A percentile compares a stretch with the other conserved stretches of the same genome.
Conservation (phyloP, 2,329 filamentous ascomycete genomes). For the Ascochyta viciae-villosae region DNA sequence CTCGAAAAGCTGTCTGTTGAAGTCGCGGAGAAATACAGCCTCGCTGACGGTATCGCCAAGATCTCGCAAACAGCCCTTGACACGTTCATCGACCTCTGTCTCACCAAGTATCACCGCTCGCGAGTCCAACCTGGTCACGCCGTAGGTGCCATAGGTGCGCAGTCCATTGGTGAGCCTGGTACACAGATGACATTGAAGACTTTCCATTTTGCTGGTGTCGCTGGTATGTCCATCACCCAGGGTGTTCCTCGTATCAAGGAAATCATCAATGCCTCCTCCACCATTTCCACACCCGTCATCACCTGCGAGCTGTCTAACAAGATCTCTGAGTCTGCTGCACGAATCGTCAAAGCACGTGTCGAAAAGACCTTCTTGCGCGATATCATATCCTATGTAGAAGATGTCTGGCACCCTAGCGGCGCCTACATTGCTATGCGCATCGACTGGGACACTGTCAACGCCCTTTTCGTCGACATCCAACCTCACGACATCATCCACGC, state of each 20-base stretch:
- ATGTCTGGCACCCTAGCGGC: conserved; percentile 81
- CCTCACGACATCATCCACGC: conserved; percentile 75
- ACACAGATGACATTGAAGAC: conserved; percentile 99
- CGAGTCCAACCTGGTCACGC: conserved; percentile 94
- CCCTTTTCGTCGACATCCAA: conserved; percentile 81
- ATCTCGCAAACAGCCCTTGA: conserved; percentile 77
- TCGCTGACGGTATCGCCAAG: conserved; percentile 78
- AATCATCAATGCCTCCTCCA: conserved; percentile 97
- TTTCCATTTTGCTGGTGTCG: conserved; percentile 99
- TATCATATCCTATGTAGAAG: conserved; percentile 79
- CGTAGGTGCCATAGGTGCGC: conserved; percentile 93
- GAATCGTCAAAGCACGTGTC: conserved; percentile 89
- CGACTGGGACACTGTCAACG: conserved; percentile 77
- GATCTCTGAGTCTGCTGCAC: conserved; percentile 77
- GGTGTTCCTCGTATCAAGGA: conserved; percentile 99
- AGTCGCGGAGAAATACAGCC: conserved; percentile 46
- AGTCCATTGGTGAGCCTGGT: conserved; percentile 97
- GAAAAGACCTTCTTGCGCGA: conserved; percentile 94
- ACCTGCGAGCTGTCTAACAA: conserved; percentile 82
- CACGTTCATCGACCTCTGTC: conserved; percentile 79
- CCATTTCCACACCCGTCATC: conserved; percentile 94
- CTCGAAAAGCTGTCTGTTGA: conserved; percentile 25
- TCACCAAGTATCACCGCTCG: conserved; percentile 89
- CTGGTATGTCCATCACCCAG: conserved; percentile 98
- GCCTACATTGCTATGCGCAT: conserved; percentile 83